Evolutionary conservation across 2,329 filamentous ascomycete species (phyloP), one percentile per base, ranked within the genome.

Genomic region (Claviceps lovelessii): DNA sequence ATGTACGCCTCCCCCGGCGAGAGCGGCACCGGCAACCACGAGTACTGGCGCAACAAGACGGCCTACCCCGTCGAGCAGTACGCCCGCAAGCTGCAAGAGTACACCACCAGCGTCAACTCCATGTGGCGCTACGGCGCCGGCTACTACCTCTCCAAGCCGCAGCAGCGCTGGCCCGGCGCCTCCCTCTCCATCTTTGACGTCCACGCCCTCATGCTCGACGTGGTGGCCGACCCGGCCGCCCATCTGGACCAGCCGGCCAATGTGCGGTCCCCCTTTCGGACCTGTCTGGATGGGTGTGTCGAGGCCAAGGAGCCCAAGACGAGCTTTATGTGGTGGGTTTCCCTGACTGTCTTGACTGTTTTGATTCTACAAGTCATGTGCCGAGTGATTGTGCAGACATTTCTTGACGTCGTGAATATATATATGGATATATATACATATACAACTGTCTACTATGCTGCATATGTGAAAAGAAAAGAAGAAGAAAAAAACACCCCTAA

Each of bases 181-280:
- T 75, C 76, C 2, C 72, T 90, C 55, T 80, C 81, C 3, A 65
- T 87, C 47, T 84, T 86, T 63, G 79, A 91, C 65, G 79, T 84
- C 37, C 78, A 88, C 66, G 72, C 70, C 37, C 69, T 88, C 60
- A 70, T 89, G 52, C 71, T 74, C 3, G 83, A 90, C 62, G 82
- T 90, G 46, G 79, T 82, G 61, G 68, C 76, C 51, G 68, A 81
- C 52, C 86, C 86, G 0, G 63, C 66, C 0, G 60, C 69, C 11
- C 90, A 86, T 61, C 69, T 90, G 17, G 78, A 81, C 1, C 73
- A 75, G 3, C 84, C 85, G 3, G 73, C 78, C 6, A 82, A 88
- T 62, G 78, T 81, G 1, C 79, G 76, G 0, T 78, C 79, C 0
- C 79, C 72, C 47, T 80, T 77, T 54, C 73, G 78, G 48, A 68